Evolutionary conservation across 2,329 filamentous ascomycete genomes (phyloP), one percentile per base, ranked within the genome.

Genomic region (Polychaeton citri): DNA sequence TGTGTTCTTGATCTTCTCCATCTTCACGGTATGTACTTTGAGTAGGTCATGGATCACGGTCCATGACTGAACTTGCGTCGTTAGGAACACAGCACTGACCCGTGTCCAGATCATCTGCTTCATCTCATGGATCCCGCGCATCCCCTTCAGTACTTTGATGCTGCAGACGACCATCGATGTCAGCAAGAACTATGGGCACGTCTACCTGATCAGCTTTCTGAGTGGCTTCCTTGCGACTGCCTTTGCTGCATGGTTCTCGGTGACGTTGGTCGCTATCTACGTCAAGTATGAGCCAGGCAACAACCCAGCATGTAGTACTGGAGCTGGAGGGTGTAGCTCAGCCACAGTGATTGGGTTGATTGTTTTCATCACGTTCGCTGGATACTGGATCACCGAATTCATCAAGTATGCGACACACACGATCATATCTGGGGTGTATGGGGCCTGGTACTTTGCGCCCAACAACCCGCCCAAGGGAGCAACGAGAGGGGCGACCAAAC

Each of bases 301-400:
- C 33, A 77, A 77, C 47, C 66, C 73, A 17, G 60, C 72, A 3
- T 79, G 76, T 44, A 54, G 48, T 21, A 59, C 62, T 4, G 60
- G 62, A 9, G 71, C 60, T 2, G 75, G 75, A 3, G 68, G 71
- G 5, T 95, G 87, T 49, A 78, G 81, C 41, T 68, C 65, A 5
- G 83, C 67, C 35, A 88, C 79, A 45, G 82, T 95, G 31, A 87
- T 86, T 41, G 87, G 87, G 0, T 62, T 95, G 19, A 65, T 93
- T 4, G 82, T 80, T 13, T 95, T 92, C 55, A 72, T 86, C 46
- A 93, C 86, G 0, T 95, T 96, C 51, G 79, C 86, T 36, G 83
- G 79, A 61, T 95, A 92, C 62, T 96, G 88, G 88, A 78, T 94
- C 44, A 80, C 82, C 2, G 88, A 96, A 57, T 88, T 81, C 71